Evolutionary conservation across 352 stramenopile species (phyloP), one percentile per base, ranked within the genome.

Genomic region (Globisporangium sylvaticum): DNA sequence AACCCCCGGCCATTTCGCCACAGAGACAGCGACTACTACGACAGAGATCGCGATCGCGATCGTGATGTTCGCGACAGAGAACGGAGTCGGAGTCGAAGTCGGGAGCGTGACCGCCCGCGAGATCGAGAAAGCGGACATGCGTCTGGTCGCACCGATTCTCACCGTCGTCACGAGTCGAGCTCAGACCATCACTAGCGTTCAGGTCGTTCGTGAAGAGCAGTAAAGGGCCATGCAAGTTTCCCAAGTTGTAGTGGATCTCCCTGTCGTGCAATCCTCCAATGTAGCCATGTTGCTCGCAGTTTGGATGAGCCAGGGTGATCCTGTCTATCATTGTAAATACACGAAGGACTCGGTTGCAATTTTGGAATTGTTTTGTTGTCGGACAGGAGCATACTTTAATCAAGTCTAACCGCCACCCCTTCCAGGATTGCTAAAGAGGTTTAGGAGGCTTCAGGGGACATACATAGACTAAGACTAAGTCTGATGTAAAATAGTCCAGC

Each of bases 11-110:
- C 50, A 25, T 71, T 63, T 63, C 68, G 65, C 15, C 65, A 68
- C 25, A 53, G 68, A 27, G 53, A 67, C 34, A 76, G 62, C 44
- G 68, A 73, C 29, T 72, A 75, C 44, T 73, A 75, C n/a, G 68
- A 73, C 39, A 61, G 65, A 32, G 67, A 74, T 66, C 53, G 61
- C 14, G 58, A 76, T 61, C 67, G 71, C n/a, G 64, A 70, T 9
- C 65, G 58, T 4, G 58, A 75, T 10, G 37, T 20, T 46, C 57
- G 56, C 5, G 62, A 70, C 20, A 46, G 62, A 46, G 62, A 73
- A 18, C 68, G 71, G 25, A 69, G 73, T 53, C 58, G 67, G 39
- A 65, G 68, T 18, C 31, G 69, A 14, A 62, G 57, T 59, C 68
- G 68, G 39, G 65, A 71, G 29, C 62, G 65, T 7, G 65, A 72